These are phyloP conservation scores for Aspergillus transmontanensis DNA, from an alignment of 2,329 filamentous ascomycete species.

Conservation along the genomic window DNA sequence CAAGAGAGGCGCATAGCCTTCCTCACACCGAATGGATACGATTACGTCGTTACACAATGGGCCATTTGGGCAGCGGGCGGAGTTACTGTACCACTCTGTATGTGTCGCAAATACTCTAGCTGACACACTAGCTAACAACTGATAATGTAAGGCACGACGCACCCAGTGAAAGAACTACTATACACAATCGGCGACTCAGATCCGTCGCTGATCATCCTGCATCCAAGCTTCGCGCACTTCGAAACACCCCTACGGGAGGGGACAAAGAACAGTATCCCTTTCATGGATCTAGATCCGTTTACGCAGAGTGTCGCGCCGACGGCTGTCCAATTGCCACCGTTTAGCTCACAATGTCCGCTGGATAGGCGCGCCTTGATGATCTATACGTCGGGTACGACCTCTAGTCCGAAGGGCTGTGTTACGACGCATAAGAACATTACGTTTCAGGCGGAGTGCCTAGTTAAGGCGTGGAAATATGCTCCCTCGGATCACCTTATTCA, in stretches of 20 bases:
- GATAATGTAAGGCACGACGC: slow-evolving; percentile 39
- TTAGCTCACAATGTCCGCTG: slow-evolving; percentile 30
- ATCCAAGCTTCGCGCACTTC: slow-evolving; percentile 41
- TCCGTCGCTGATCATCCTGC: slow-evolving; percentile 45
- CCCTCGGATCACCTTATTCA: slow-evolving; percentile 51
- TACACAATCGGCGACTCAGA: slow-evolving; percentile 47
- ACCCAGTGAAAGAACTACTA: slow-evolving; percentile 45
- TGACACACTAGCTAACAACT: neutral
- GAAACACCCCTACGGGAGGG: slow-evolving; percentile 34
- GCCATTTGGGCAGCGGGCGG: slow-evolving; percentile 48
- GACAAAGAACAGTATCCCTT: slow-evolving; percentile 29
- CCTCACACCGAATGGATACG: slow-evolving; percentile 44
- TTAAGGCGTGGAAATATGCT: slow-evolving; percentile 35
- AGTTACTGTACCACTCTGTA: slow-evolving; percentile 48
- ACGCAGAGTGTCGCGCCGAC: slow-evolving; percentile 24
- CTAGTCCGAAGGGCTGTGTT: slow-evolving; percentile 47
- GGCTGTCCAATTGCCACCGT: slow-evolving; percentile 33
- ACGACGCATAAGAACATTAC: slow-evolving; percentile 46
- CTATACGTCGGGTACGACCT: slow-evolving; percentile 47
- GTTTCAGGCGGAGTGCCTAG: slow-evolving; percentile 33
- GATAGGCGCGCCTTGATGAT: slow-evolving; percentile 44
- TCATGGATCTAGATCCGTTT: slow-evolving; percentile 31
- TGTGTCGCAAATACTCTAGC: slow-evolving; percentile 12
- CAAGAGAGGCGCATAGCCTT: slow-evolving; percentile 44
- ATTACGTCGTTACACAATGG: slow-evolving; percentile 47